phyloP scores from a whole-genome alignment of 139 green algal species.

The Ettlia oleoabundans region DNA sequence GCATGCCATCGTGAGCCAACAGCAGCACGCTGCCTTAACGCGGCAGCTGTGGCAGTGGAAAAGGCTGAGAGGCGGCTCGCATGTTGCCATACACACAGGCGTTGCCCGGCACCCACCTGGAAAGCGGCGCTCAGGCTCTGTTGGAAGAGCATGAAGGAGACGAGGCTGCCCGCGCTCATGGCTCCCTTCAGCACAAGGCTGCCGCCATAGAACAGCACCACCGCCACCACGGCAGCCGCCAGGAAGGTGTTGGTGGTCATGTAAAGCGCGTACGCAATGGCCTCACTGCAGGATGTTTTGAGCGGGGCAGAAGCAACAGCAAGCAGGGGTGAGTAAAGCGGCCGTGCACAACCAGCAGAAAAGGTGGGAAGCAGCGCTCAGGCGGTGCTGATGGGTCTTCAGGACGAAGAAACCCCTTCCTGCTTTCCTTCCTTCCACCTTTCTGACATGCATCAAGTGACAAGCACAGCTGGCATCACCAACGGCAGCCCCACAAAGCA shows the following conservation, averaged over 20 bases:
- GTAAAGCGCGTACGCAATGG: slow-evolving; percentile 69
- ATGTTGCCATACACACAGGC: too few species aligned
- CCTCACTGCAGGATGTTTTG: slow-evolving; percentile 28
- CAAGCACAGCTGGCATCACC: too few species aligned
- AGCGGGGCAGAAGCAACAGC: background rate
- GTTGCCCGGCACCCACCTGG: slow-evolving; percentile 41
- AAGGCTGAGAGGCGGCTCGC: too few species aligned
- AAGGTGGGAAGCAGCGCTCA: too few species aligned
- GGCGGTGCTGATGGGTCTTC: too few species aligned
- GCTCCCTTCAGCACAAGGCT: slow-evolving; percentile 62
- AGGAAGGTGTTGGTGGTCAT: slow-evolving; percentile 75
- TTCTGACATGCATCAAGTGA: background rate
- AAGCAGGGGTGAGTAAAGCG: too few species aligned
- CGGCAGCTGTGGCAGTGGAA: too few species aligned
- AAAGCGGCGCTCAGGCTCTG: slow-evolving; percentile 73
- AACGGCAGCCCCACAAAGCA: background rate
- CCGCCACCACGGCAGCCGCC: slow-evolving; percentile 63
- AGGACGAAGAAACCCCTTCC: too few species aligned
- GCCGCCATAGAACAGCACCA: slow-evolving; percentile 71
- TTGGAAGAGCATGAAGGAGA: slow-evolving; percentile 90
- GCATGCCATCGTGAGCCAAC: background rate
- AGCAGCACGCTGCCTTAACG: background rate
- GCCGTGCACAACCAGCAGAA: too few species aligned
- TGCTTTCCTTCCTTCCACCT: too few species aligned
- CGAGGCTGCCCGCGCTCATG: slow-evolving; percentile 63